These are phyloP conservation scores for Ilex asprella DNA, from an alignment of 257 asterid species.

Conservation along the genomic window DNA sequence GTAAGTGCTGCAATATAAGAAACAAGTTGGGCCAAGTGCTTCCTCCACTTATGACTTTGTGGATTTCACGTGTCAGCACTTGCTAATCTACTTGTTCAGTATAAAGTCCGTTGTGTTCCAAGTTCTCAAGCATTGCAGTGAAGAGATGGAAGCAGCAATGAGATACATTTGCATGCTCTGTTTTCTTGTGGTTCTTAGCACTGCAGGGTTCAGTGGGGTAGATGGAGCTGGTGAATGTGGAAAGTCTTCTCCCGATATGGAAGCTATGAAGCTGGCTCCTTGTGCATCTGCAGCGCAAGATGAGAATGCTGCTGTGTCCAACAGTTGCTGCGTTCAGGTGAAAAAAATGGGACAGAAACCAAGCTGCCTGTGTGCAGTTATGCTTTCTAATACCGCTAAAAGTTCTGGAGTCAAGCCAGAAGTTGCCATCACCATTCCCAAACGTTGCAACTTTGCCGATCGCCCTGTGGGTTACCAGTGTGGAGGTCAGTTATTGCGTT, in stretches of 20 bases:
- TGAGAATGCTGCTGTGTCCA: slow-evolving; percentile 32
- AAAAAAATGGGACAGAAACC: slow-evolving; percentile 49
- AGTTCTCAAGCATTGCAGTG: not conserved
- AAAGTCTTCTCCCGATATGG: slow-evolving; percentile 40
- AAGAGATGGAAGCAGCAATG: slow-evolving; percentile 14
- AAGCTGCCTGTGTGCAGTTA: slow-evolving; percentile 59
- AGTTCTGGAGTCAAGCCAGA: slow-evolving; percentile 44
- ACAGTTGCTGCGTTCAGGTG: slow-evolving; percentile 49
- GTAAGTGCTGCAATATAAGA: slow-evolving; percentile 23
- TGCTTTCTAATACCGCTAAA: slow-evolving; percentile 66
- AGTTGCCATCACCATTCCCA: slow-evolving; percentile 57
- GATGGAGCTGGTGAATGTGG: slow-evolving; percentile 60
- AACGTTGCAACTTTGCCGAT: slow-evolving; percentile 58
- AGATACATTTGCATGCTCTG: slow-evolving; percentile 28
- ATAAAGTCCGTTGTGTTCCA: slow-evolving; percentile 18
- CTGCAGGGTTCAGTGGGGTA: slow-evolving; percentile 16
- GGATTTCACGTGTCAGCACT: slow-evolving; percentile 24
- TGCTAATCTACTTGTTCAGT: slow-evolving; percentile 7
- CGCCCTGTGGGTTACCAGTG: slow-evolving; percentile 79
- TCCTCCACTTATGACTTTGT: slow-evolving; percentile 25
- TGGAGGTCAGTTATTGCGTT: slow-evolving; percentile 33
- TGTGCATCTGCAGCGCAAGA: slow-evolving; percentile 58
- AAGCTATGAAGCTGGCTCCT: slow-evolving; percentile 60
- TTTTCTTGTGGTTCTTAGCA: slow-evolving; percentile 17
- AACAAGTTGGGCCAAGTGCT: slow-evolving; percentile 22